A percentile compares a stretch with the other conserved stretches of the same genome.
Evolutionary conservation across 352 stramenopile species (phyloP).

Genomic region (Globisporangium iwayamae): DNA sequence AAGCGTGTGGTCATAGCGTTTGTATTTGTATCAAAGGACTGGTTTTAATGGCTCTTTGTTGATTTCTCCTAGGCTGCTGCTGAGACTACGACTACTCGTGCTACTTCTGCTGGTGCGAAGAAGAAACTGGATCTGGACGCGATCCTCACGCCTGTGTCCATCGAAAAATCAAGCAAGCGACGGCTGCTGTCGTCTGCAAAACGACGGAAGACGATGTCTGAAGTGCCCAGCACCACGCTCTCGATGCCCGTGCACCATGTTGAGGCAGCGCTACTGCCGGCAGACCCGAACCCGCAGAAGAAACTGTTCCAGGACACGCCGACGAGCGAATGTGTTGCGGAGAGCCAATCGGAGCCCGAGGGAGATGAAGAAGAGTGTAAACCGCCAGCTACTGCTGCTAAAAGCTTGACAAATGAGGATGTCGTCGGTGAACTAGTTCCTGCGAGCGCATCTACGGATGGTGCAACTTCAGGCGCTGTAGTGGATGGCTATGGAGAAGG

Average conservation of each 20-base stretch:
- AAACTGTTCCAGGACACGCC: slow-evolving; percentile 17
- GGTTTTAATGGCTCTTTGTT: neutral
- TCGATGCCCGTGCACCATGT: slow-evolving; percentile 5
- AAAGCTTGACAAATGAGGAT: slow-evolving; percentile 13
- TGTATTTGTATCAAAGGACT: neutral
- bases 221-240: slow-evolving; percentile 12
- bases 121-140: slow-evolving; percentile 15
- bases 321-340: slow-evolving; percentile 27
- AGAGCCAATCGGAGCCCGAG: slow-evolving; percentile 35
- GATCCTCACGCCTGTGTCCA: slow-evolving; percentile 9
- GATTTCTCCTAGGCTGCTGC: neutral
- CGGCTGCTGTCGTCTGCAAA: slow-evolving; percentile 15
- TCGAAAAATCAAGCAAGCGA: neutral
- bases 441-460: neutral
- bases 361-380: slow-evolving; percentile 18
- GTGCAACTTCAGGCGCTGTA: neutral
- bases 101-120: slow-evolving; percentile 7
- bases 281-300: slow-evolving; percentile 13
- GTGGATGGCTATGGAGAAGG: neutral
- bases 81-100: neutral
- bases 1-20: neutral
- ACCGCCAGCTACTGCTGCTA: neutral
- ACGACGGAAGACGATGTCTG: slow-evolving; percentile 19
- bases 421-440: neutral
- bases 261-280: neutral